phyloP scores from a whole-genome alignment of 495 filamentous ascomycete species.

The Copromyces sp. region DNA sequence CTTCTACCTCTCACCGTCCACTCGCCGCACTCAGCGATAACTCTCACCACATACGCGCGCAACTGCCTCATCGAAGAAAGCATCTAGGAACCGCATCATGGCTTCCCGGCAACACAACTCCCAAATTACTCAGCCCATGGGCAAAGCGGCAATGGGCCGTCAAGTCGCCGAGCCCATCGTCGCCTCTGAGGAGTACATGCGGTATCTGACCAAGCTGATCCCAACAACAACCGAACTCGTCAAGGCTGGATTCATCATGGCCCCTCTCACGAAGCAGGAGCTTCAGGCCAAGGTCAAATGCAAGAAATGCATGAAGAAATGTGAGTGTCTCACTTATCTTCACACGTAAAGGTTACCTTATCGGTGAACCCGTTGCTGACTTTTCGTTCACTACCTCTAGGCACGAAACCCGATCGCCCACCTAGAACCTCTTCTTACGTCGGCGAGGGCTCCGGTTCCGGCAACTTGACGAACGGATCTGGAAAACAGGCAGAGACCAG shows the following conservation, averaged over 20 bases:
- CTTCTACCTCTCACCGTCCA: background rate
- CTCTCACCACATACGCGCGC: background rate
- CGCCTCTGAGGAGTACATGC: background rate
- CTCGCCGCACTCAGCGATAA: background rate
- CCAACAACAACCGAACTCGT: background rate
- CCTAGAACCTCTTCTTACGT: background rate
- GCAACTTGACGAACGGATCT: background rate
- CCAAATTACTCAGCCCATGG: background rate
- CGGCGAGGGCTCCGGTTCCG: background rate
- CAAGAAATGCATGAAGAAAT: background rate
- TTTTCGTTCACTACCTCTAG: background rate
- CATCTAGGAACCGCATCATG: background rate
- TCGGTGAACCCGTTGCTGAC: background rate
- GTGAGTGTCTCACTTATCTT: background rate
- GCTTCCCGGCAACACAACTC: background rate
- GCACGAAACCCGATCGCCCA: background rate
- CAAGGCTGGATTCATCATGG: background rate
- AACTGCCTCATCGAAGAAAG: background rate
- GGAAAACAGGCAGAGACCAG: background rate
- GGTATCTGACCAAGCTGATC: background rate
- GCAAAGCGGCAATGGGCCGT: background rate
- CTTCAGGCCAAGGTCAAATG: slow-evolving; percentile 3
- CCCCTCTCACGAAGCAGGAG: background rate
- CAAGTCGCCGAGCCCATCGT: background rate
- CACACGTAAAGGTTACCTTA: background rate